Percentiles rank a stretch among this genome's conserved stretches.
phyloP scores from a whole-genome alignment of 768 basidiomycete genomes.

The Myochromella boudieri region DNA sequence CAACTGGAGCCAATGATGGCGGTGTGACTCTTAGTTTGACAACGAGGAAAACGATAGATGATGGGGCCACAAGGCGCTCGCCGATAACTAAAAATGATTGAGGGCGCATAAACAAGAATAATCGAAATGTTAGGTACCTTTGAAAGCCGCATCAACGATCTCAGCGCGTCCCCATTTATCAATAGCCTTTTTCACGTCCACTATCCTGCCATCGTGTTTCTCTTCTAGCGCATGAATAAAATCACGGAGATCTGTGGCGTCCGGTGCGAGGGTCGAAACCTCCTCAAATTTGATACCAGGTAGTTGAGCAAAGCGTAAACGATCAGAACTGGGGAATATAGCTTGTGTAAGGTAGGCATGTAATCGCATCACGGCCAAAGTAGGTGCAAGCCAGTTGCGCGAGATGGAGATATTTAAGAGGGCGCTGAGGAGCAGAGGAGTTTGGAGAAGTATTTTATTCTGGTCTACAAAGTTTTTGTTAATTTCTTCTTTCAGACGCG shows the following conservation, averaged over 20 bases:
- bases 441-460: slow-evolving; percentile 64
- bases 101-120: not conserved
- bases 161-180: slow-evolving; percentile 75
- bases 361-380: slow-evolving; percentile 76
- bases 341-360: slow-evolving; percentile 87
- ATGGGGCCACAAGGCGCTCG: slow-evolving; percentile 84
- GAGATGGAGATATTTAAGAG: slow-evolving; percentile 80
- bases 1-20: slow-evolving; percentile 35
- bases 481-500: too few species aligned
- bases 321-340: slow-evolving; percentile 56
- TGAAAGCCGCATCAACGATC: slow-evolving; percentile 80
- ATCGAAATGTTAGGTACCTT: slow-evolving; percentile 48
- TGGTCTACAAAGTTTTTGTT: slow-evolving; percentile 66
- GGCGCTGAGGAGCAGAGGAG: slow-evolving; percentile 73
- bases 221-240: slow-evolving; percentile 50
- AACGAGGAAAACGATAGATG: slow-evolving; percentile 83
- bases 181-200: slow-evolving; percentile 63
- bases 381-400: slow-evolving; percentile 86
- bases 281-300: slow-evolving; percentile 67
- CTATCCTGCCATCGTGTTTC: slow-evolving; percentile 46
- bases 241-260: slow-evolving; percentile 42
- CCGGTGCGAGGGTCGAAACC: slow-evolving; percentile 31
- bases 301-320: slow-evolving; percentile 65
- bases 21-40: slow-evolving; percentile 78
- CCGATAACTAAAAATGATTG: slow-evolving; percentile 68